Conservation (phyloP, 805 yeast species). For the Metschnikowia noctiluminum region DNA sequence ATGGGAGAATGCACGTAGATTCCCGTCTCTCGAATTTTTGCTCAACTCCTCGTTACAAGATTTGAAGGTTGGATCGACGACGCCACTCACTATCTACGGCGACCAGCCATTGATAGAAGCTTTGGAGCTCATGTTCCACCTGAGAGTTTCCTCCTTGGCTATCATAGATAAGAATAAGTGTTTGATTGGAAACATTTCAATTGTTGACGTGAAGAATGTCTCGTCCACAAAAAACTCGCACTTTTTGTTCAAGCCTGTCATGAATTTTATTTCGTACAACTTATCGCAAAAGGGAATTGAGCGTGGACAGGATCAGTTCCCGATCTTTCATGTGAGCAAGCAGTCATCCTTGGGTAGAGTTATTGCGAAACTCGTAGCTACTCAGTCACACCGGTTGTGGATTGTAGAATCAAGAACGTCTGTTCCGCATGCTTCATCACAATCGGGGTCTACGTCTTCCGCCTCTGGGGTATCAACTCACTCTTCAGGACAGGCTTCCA, state of each 20-base stretch:
- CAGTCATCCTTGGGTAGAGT: slow-evolving; percentile 81
- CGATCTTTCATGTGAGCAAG: slow-evolving; percentile 88
- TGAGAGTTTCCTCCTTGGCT: slow-evolving; percentile 85
- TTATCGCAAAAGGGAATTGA: slow-evolving; percentile 85
- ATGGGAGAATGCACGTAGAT: slow-evolving; percentile 91
- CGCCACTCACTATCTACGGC: slow-evolving; percentile 77
- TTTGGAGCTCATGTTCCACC: slow-evolving; percentile 75
- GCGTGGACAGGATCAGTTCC: slow-evolving; percentile 94
- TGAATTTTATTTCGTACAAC: slow-evolving; percentile 83
- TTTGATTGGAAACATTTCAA: slow-evolving; percentile 87
- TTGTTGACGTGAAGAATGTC: slow-evolving; percentile 88
- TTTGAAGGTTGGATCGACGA: slow-evolving; percentile 66
- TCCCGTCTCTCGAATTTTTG: slow-evolving; percentile 74
- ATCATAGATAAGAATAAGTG: slow-evolving; percentile 78
- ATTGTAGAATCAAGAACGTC: slow-evolving; percentile 49
- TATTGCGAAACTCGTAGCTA: slow-evolving; percentile 92
- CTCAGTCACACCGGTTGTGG: slow-evolving; percentile 89
- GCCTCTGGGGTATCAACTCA: slow-evolving; percentile 14
- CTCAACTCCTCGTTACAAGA: slow-evolving; percentile 67
- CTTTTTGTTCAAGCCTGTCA: slow-evolving; percentile 74
- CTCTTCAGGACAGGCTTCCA: slow-evolving; percentile 11
- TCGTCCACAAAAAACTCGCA: slow-evolving; percentile 85
- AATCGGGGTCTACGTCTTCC: slow-evolving; percentile 7
- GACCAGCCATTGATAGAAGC: slow-evolving; percentile 89
- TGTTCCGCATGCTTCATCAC: slow-evolving; percentile 16